Percentiles rank a stretch among this genome's conserved stretches.
These are phyloP conservation scores for Penicillium lagena DNA, from an alignment of 495 filamentous ascomycete species.

Conservation along the genomic window DNA sequence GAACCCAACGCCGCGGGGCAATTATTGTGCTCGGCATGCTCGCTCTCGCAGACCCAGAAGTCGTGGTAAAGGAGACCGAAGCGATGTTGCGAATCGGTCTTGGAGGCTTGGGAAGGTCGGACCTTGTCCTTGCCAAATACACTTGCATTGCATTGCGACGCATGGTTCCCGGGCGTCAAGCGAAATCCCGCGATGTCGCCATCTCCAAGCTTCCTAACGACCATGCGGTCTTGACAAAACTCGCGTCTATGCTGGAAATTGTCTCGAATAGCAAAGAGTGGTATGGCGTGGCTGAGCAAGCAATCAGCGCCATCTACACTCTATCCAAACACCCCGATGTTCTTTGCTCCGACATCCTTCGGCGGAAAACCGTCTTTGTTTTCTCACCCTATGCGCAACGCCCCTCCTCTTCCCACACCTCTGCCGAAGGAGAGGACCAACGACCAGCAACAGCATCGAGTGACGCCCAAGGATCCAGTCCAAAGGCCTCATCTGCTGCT, in stretches of 20 bases:
- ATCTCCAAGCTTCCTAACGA: constrained; percentile 83
- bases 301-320: constrained; percentile 92
- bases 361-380: constrained; percentile 77
- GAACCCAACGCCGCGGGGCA: constrained; percentile 81
- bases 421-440: constrained; percentile 35
- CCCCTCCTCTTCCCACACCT: constrained; percentile 21
- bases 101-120: constrained; percentile 67
- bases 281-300: constrained; percentile 96
- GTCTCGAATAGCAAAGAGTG: constrained; percentile 88
- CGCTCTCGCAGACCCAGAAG: constrained; percentile 83
- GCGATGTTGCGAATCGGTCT: constrained; percentile 87
- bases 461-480: constrained; percentile 20
- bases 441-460: constrained; percentile 38
- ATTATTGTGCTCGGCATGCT: constrained; percentile 98
- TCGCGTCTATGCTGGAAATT: constrained; percentile 80
- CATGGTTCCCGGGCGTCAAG: constrained; percentile 78
- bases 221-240: constrained; percentile 72
- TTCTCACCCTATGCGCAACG: constrained; percentile 49
- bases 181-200: constrained; percentile 60
- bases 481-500: constrained; percentile 51
- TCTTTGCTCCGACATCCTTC: constrained; percentile 85
- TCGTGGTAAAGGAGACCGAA: constrained; percentile 90
- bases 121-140: constrained; percentile 86
- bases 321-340: constrained; percentile 91
- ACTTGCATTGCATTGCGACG: constrained; percentile 88